Evolutionary conservation across 1,284 basidiomycete species (phyloP).

Genomic region (Cryptococcus floricola): DNA sequence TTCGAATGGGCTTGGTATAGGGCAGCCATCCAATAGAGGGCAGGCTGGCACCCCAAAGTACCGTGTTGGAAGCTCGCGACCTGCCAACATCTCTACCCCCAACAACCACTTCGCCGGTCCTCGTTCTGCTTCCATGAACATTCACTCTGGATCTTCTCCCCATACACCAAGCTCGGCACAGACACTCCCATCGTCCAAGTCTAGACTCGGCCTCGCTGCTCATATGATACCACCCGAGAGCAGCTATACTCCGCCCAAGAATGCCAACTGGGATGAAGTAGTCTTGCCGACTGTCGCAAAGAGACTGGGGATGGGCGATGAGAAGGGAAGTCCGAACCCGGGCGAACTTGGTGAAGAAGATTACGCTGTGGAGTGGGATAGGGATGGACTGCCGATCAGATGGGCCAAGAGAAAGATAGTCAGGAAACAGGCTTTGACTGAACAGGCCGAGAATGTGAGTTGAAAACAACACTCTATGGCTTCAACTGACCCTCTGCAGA

Average conservation of each 20-base stretch:
- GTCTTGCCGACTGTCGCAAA: conserved; percentile 71
- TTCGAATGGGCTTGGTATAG: conserved; percentile 1
- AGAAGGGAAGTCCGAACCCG: background rate
- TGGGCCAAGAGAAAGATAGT: conserved; percentile 31
- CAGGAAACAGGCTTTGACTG: conserved; percentile 1
- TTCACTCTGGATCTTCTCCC: conserved; percentile 8
- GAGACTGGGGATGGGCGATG: conserved; percentile 60
- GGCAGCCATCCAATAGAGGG: background rate
- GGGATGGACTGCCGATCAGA: conserved; percentile 37
- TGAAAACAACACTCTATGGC: background rate
- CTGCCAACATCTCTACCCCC: background rate
- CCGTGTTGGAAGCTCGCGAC: conserved; percentile 7
- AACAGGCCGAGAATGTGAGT: conserved; percentile 3
- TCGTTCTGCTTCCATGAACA: conserved; percentile 28
- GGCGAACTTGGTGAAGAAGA: conserved; percentile 28
- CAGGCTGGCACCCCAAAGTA: background rate
- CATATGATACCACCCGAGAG: conserved; percentile 43
- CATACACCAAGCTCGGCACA: conserved; percentile 4
- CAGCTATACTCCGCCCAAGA: conserved; percentile 44
- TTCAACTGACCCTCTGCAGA: background rate
- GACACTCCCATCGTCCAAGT: conserved; percentile 5
- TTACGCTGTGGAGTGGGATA: conserved; percentile 46
- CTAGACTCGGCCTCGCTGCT: conserved; percentile 36
- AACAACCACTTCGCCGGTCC: conserved; percentile 4
- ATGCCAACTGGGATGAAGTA: conserved; percentile 51